These are phyloP conservation scores for Suillus subluteus DNA, from an alignment of 768 basidiomycete genomes.

Conservation along the genomic window DNA sequence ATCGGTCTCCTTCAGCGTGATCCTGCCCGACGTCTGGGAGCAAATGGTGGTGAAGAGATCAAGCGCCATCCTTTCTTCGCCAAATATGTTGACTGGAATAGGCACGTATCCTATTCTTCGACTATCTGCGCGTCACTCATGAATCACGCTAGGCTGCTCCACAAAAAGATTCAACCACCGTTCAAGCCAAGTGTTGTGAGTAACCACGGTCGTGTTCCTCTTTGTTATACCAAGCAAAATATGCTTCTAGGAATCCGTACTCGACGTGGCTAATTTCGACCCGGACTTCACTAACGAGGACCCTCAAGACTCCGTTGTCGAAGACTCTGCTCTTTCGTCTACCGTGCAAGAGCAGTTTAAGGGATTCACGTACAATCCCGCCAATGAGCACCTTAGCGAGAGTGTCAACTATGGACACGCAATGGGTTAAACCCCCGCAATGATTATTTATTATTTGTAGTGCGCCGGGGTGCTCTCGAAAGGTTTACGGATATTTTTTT, in stretches of 20 bases:
- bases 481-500: constrained; percentile 7
- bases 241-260: constrained; percentile 72
- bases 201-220: constrained; percentile 13
- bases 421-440: constrained; percentile 29
- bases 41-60: constrained; percentile 93
- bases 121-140: constrained; percentile 9
- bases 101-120: constrained; percentile 42
- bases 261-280: constrained; percentile 97
- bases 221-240: constrained; percentile 10
- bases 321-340: constrained; percentile 89
- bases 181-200: constrained; percentile 97
- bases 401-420: constrained; percentile 66
- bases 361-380: constrained; percentile 88
- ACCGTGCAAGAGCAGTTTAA: constrained; percentile 97
- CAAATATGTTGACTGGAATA: constrained; percentile 90
- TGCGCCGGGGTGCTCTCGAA: constrained; percentile 10
- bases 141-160: constrained; percentile 57
- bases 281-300: constrained; percentile 96
- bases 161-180: constrained; percentile 95
- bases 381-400: constrained; percentile 83
- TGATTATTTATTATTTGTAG: constrained; percentile 3
- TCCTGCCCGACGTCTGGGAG: constrained; percentile 85
- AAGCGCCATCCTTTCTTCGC: constrained; percentile 95
- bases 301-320: constrained; percentile 94
- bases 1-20: constrained; percentile 87